Evolutionary conservation across 371 early-diverging fungal genomes (phyloP).

Genomic region (Mortierella sp.): DNA sequence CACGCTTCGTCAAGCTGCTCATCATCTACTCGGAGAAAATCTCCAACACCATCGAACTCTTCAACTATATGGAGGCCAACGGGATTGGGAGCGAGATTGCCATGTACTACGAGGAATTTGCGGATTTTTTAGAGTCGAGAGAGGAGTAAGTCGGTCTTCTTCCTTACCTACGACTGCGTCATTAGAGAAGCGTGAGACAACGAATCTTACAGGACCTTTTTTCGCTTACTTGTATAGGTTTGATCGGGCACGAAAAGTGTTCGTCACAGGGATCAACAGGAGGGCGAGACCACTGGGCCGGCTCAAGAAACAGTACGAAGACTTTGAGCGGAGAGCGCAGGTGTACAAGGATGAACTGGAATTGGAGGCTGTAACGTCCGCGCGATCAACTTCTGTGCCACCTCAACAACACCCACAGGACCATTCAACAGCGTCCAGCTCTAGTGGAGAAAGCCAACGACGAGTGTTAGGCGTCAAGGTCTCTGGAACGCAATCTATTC

Average conservation of each 20-base stretch:
- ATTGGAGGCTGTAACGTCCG: slow-evolving; percentile 26
- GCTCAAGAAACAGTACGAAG: slow-evolving; percentile 59
- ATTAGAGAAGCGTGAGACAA: not conserved
- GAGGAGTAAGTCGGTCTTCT: slow-evolving; percentile 57
- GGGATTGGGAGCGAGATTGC: slow-evolving; percentile 79
- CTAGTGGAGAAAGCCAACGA: slow-evolving; percentile 7
- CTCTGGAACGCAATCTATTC: slow-evolving; percentile 25
- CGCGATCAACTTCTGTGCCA: not conserved
- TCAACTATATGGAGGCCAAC: slow-evolving; percentile 75
- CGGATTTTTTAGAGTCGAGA: slow-evolving; percentile 67
- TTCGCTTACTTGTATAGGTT: slow-evolving; percentile 51
- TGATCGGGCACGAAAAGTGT: slow-evolving; percentile 67
- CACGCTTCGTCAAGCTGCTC: slow-evolving; percentile 83
- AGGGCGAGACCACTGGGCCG: slow-evolving; percentile 67
- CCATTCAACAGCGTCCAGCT: not conserved
- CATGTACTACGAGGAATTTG: slow-evolving; percentile 86
- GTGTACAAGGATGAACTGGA: slow-evolving; percentile 23
- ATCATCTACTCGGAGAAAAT: slow-evolving; percentile 73
- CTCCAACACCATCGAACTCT: slow-evolving; percentile 74
- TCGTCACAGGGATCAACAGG: slow-evolving; percentile 65
- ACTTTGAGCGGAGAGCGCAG: slow-evolving; percentile 57
- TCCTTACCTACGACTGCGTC: not conserved
- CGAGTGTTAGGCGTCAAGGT: slow-evolving; percentile 31
- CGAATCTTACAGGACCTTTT: not conserved
- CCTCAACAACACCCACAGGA: slow-evolving; percentile 12